Conservation (phyloP, 2,329 filamentous ascomycete species). For the Nothopassalora personata region DNA sequence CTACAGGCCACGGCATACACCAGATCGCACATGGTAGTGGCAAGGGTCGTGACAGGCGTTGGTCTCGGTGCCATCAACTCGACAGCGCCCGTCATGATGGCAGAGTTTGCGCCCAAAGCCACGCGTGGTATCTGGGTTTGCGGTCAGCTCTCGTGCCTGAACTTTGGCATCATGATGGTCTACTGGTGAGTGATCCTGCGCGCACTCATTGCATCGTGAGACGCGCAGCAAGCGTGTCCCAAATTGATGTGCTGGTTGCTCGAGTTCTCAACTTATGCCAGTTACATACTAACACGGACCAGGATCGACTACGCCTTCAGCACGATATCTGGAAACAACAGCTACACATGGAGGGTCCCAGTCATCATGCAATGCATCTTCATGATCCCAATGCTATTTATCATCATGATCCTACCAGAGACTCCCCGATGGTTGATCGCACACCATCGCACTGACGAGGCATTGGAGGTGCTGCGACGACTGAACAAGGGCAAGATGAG, state of each 20-base stretch:
- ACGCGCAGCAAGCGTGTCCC: too few relatives aligned
- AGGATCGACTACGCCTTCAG: slow-evolving; percentile 42
- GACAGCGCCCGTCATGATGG: slow-evolving; percentile 42
- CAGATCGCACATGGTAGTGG: slow-evolving; percentile 40
- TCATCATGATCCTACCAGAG: slow-evolving; percentile 39
- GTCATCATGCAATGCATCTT: slow-evolving; percentile 42
- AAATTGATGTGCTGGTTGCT: too few relatives aligned
- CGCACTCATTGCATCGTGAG: too few relatives aligned
- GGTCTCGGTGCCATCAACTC: slow-evolving; percentile 44
- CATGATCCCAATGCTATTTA: slow-evolving; percentile 36
- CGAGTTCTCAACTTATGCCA: too few relatives aligned
- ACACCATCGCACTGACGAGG: slow-evolving; percentile 37
- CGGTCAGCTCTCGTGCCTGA: slow-evolving; percentile 45
- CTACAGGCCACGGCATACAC: slow-evolving; percentile 40
- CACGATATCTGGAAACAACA: slow-evolving; percentile 18
- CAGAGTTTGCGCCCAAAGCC: slow-evolving; percentile 37
- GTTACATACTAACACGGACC: too few relatives aligned
- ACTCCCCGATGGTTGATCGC: slow-evolving; percentile 43
- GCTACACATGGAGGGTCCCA: slow-evolving; percentile 40
- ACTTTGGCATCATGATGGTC: slow-evolving; percentile 43
- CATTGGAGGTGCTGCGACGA: slow-evolving; percentile 31
- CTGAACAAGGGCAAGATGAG: slow-evolving; percentile 26
- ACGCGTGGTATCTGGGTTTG: slow-evolving; percentile 39
- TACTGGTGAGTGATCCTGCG: slow-evolving; percentile 31
- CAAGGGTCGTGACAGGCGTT: slow-evolving; percentile 41